Evolutionary conservation across 176 grass and related monocot species (phyloP), one percentile per base, ranked within the genome.

Genomic region (Triticum monococcum): DNA sequence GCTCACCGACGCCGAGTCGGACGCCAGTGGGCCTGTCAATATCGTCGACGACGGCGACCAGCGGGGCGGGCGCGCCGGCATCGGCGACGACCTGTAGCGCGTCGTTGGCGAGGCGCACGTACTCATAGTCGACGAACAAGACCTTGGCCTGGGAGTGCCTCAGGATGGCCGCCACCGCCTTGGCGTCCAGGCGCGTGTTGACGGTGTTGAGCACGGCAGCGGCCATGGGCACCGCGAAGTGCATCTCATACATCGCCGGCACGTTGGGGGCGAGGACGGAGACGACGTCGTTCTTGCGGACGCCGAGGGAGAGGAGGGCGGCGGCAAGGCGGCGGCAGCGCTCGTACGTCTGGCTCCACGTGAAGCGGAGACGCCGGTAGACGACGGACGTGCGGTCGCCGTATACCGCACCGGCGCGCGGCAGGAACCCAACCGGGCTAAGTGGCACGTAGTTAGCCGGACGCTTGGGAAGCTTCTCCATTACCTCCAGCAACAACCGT

Each of bases 161-260:
- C 12, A 94, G 86, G 71, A 94, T 90, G 28, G 79, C 74, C 4
- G 92, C 86, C 43, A 94, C 84, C 5, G 77, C 87, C 56, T 5
- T 24, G 20, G 92, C 89, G 54, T 94, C 92, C 32, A 94, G 86
- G 17, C 89, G 89, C 35, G 86, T 91, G 89, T 94, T 94, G 85
- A 94, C 73, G 59, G 92, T 66, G 92, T 94, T 94, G n/a, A 94
- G 89, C 68, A 94, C 89, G 12, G 89, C 89, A 17, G 86, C 92
- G 38, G 89, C 92, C 95, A 98, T 98, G 16, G 95, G 37, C 37
- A 38, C 37, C 7, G 37, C 37, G 37, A 38, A 38, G 8, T 38
- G 37, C 37, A 38, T 38, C 88, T 98, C 95, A 81, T 98, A 98
- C 95, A 95, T 92, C 12, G 95, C 95, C 65, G 95, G 95, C 33